phyloP scores from a whole-genome alignment of 1,284 basidiomycete species.

The Ceratobasidium sp. region DNA sequence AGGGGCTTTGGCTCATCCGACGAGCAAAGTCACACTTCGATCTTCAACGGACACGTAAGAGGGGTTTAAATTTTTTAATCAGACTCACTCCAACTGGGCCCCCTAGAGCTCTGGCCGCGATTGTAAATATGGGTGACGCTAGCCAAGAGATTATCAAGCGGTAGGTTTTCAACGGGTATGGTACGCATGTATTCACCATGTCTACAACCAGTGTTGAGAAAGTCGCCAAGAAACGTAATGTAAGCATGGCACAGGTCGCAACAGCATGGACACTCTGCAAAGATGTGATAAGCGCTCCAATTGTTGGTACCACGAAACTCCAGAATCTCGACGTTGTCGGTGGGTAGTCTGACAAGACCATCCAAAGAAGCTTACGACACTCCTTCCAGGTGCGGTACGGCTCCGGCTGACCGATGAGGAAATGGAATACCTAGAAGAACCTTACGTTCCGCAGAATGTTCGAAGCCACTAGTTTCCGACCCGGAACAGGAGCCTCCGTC shows the following conservation, averaged over 20 bases:
- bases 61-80: neutral
- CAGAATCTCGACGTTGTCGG: no score
- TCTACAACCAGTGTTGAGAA: constrained; percentile 36
- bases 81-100: neutral
- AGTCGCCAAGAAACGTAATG: constrained; percentile 38
- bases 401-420: no score
- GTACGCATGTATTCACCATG: neutral
- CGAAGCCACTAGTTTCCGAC: no score
- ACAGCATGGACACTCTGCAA: constrained; percentile 45
- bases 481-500: no score
- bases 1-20: constrained; percentile 20
- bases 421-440: no score
- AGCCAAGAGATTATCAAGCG: constrained; percentile 26
- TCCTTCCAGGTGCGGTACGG: no score
- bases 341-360: no score
- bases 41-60: neutral
- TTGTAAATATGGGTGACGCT: constrained; percentile 5
- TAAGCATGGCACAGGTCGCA: constrained; percentile 45
- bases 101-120: neutral
- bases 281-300: no score
- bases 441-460: no score
- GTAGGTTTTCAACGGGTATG: neutral
- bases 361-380: no score
- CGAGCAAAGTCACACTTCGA: neutral
- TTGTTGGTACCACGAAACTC: no score